Conservation (phyloP, 23 red algal species). For the Cyanidium caldarium region DNA sequence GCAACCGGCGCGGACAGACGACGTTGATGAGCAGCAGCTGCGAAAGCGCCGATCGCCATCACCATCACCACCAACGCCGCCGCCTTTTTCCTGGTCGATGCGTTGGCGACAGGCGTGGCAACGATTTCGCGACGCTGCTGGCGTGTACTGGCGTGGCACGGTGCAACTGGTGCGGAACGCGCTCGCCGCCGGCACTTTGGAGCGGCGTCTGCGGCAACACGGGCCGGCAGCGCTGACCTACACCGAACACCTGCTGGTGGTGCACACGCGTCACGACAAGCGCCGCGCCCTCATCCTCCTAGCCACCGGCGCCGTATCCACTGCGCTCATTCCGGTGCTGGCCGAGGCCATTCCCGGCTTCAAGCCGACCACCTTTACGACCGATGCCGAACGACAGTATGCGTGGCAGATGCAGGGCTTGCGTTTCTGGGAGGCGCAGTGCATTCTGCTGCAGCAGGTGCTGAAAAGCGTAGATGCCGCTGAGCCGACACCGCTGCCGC, state of each 20-base stretch:
- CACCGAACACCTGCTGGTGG: neutral
- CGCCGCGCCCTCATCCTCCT: neutral
- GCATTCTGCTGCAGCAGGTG: too few relatives aligned
- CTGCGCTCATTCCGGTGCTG: neutral
- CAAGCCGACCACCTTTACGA: slow-evolving; percentile 4
- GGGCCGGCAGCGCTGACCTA: neutral
- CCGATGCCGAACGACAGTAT: neutral
- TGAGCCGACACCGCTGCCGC: too few relatives aligned
- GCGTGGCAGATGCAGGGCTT: neutral
- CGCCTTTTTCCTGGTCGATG: too few relatives aligned
- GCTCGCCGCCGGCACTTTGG: neutral
- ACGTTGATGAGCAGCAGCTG: too few relatives aligned
- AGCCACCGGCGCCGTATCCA: neutral
- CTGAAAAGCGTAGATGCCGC: too few relatives aligned
- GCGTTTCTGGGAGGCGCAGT: neutral
- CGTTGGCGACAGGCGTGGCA: neutral
- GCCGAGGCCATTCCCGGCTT: neutral
- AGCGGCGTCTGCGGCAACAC: neutral
- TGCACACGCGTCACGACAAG: neutral
- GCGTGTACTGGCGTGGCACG: neutral
- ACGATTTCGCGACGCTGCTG: neutral
- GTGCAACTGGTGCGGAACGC: neutral
- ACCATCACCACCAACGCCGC: too few relatives aligned
- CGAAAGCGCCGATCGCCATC: too few relatives aligned
- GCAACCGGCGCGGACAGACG: too few relatives aligned